Base-by-base conservation (phyloP, 2,329 filamentous ascomycete genomes). In the Sarocladium brachiariae region DNA sequence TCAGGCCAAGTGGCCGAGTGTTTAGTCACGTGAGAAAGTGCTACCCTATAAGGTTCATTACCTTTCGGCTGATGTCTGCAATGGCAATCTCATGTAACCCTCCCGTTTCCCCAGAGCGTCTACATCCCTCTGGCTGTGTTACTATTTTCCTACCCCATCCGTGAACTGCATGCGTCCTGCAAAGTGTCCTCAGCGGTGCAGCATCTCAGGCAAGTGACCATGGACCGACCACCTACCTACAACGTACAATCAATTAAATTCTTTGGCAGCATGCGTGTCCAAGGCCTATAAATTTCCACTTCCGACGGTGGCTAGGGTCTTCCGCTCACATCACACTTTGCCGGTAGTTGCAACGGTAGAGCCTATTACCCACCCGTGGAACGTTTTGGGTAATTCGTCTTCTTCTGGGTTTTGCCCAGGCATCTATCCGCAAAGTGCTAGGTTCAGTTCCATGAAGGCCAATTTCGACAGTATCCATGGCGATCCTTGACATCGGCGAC, bases 341-440 rank as follows among this genome's bases (percentile, higher is more conserved):
- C 16, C 43, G 43, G 43, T 33, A 47, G 25, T 47, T 47, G n/a
- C n/a, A 33, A 31, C 43, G 43, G 43, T 33, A 47, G n/a, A 25
- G 13, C 9, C 24, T 4, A 47, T 47, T 47, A 47, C 21, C 43
- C 43, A 47, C 43, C 24, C 3, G 4, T 11, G 13, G 16, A 11
- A 14, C 43, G 27, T 33, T 47, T 47, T 21, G 11, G 43, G 43
- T 31, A 47, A 47, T 31, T 47, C 43, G 43, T 47, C 27, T 47
- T 25, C 7, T 47, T 33, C 21, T 9, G 9, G 7, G 4, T 16
- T n/a, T 21, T n/a, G 39, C 23, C 21, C 39, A 24, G 24, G 18
- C 25, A 25, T 4, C 43, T 25, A 16, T 18, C 35, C 13, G 19
- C n/a, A n/a, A n/a, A n/a, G n/a, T n/a, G n/a, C n/a, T n/a, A n/a